phyloP scores from a whole-genome alignment of 495 filamentous ascomycete species.

The Tuber calosporum region DNA sequence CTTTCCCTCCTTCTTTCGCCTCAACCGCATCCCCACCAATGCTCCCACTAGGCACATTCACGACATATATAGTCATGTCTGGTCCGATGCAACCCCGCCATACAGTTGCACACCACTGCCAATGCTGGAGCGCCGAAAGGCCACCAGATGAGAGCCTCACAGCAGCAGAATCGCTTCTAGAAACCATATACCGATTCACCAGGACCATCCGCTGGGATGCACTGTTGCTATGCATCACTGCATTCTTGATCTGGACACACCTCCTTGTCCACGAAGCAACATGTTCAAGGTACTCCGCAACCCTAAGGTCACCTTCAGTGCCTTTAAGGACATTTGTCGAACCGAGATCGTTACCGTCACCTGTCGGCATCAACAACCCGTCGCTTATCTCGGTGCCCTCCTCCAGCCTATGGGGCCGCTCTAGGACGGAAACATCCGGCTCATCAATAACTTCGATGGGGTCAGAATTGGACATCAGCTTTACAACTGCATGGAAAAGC shows the following conservation, averaged over 20 bases:
- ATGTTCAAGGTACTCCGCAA: slow-evolving; percentile 29
- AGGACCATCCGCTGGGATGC: slow-evolving; percentile 46
- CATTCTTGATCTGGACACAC: slow-evolving; percentile 32
- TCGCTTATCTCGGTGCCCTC: slow-evolving; percentile 3
- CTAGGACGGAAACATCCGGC: slow-evolving; percentile 19
- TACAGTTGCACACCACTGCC: slow-evolving; percentile 95
- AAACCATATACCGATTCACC: slow-evolving; percentile 51
- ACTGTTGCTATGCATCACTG: slow-evolving; percentile 15
- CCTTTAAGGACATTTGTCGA: slow-evolving; percentile 11
- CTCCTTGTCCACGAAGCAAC: slow-evolving; percentile 34
- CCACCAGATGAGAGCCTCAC: slow-evolving; percentile 65
- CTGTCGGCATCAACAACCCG: slow-evolving; percentile 16
- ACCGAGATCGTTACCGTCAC: slow-evolving; percentile 4
- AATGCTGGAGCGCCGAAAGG: slow-evolving; percentile 76
- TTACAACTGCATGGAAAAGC: slow-evolving; percentile 29
- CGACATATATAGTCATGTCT: slow-evolving; percentile 74
- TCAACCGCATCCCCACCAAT: slow-evolving; percentile 31
- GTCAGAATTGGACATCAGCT: slow-evolving; percentile 30
- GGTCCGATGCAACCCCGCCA: slow-evolving; percentile 84
- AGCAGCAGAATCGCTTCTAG: slow-evolving; percentile 66
- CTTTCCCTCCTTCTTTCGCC: slow-evolving; percentile 29
- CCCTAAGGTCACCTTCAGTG: slow-evolving; percentile 22
- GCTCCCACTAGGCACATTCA: slow-evolving; percentile 26
- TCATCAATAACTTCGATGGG: slow-evolving; percentile 33
- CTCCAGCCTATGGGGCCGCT: background rate